Conservation (phyloP, 305 asterid genomes). For the Solanum hybrid region DNA sequence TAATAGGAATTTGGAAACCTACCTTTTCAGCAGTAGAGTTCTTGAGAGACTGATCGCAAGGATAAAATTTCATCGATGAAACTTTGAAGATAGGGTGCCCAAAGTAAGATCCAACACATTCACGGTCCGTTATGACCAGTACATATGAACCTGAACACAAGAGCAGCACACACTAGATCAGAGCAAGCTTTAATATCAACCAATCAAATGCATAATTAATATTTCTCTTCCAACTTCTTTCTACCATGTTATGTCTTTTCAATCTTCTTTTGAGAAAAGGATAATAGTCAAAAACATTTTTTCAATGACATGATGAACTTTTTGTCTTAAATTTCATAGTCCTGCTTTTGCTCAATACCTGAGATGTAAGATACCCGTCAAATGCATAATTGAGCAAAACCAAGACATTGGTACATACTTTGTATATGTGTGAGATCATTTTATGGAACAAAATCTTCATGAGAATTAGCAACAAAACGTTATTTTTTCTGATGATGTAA, state of each 20-base stretch:
- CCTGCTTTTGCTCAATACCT: background rate
- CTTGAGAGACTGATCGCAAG: slow-evolving; percentile 72
- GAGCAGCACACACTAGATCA: background rate
- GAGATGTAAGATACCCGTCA: background rate
- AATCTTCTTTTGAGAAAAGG: background rate
- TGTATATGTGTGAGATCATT: background rate
- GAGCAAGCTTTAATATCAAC: background rate
- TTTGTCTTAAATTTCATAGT: background rate
- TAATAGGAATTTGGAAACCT: background rate
- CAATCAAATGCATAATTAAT: background rate
- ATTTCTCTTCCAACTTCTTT: background rate
- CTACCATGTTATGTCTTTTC: background rate
- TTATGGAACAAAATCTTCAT: background rate
- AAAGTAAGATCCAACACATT: slow-evolving; percentile 61
- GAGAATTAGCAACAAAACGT: background rate
- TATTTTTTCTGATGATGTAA: background rate
- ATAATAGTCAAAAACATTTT: background rate
- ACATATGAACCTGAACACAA: slow-evolving; percentile 62
- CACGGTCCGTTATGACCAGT: slow-evolving; percentile 66
- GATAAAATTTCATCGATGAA: slow-evolving; percentile 62
- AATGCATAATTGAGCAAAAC: background rate
- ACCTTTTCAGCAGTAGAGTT: slow-evolving; percentile 73
- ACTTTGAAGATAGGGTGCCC: slow-evolving; percentile 76
- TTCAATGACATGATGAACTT: background rate
- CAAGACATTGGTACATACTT: background rate